Percentiles rank a stretch among this genome's conserved stretches.
Evolutionary conservation across 495 filamentous ascomycete species (phyloP).

Genomic region (Arthonia radiata): DNA sequence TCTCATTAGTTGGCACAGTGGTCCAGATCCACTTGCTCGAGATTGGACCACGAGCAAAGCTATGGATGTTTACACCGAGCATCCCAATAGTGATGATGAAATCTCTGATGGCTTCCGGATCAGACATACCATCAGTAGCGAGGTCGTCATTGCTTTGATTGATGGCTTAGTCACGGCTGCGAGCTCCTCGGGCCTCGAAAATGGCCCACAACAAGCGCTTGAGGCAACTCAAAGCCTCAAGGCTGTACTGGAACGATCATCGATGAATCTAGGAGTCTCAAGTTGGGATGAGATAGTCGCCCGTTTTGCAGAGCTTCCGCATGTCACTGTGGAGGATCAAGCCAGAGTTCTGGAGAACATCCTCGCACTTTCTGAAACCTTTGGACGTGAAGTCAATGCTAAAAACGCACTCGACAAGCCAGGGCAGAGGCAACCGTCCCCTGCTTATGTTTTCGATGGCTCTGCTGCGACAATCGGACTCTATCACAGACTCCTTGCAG

Average conservation of each 20-base stretch:
- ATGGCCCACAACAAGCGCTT: no score
- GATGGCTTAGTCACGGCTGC: slow-evolving; percentile 23
- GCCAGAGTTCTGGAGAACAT: slow-evolving; percentile 15
- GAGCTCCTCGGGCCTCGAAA: no score
- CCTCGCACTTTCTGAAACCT: slow-evolving; percentile 1
- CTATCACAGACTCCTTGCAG: slow-evolving; percentile 10
- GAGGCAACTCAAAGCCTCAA: slow-evolving; percentile 11
- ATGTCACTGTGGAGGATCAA: slow-evolving; percentile 15
- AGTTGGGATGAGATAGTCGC: slow-evolving; percentile 23
- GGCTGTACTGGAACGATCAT: slow-evolving; percentile 11
- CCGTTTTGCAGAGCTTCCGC: slow-evolving; percentile 26
- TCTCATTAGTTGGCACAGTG: no score
- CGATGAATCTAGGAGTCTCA: slow-evolving; percentile 11
- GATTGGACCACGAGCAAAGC: no score
- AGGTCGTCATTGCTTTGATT: slow-evolving; percentile 28
- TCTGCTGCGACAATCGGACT: slow-evolving; percentile 11
- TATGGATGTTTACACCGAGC: no score
- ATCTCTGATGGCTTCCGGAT: slow-evolving; percentile 2
- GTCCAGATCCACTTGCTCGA: no score
- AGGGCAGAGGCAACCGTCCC: background rate
- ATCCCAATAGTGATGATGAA: no score
- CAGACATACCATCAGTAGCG: slow-evolving; percentile 27
- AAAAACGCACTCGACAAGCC: slow-evolving; percentile 4
- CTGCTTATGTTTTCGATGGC: slow-evolving; percentile 12
- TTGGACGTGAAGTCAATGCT: slow-evolving; percentile 9